These are phyloP conservation scores for Leccinum sublutescens DNA, from an alignment of 768 basidiomycete species.

Conservation along the genomic window DNA sequence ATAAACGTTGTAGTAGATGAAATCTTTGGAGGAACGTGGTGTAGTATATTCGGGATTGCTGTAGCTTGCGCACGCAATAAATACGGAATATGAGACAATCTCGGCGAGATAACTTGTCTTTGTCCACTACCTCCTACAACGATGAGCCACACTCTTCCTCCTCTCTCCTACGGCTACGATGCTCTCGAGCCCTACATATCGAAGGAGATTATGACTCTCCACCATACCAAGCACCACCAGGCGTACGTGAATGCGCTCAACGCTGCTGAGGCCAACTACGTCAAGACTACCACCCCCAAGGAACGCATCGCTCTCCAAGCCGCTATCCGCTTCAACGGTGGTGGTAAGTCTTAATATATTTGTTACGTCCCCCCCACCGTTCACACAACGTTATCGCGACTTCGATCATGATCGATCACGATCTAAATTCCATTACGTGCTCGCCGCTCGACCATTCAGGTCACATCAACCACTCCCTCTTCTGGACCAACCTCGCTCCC, in stretches of 20 bases:
- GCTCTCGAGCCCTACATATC: slow-evolving; percentile 95
- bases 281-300: slow-evolving; percentile 64
- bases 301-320: slow-evolving; percentile 85
- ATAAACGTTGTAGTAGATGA: not conserved
- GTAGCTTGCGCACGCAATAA: slow-evolving; percentile 4
- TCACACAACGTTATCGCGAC: slow-evolving; percentile 7
- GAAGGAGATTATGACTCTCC: slow-evolving; percentile 88
- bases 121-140: slow-evolving; percentile 21
- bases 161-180: slow-evolving; percentile 77
- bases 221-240: slow-evolving; percentile 95
- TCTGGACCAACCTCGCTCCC: slow-evolving; percentile 93
- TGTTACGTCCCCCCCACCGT: not conserved
- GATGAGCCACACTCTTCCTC: slow-evolving; percentile 58
- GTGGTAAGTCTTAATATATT: slow-evolving; percentile 53
- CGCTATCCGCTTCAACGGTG: slow-evolving; percentile 95
- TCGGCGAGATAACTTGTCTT: not conserved
- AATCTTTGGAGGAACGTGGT: not conserved
- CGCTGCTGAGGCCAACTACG: slow-evolving; percentile 78
- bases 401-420: slow-evolving; percentile 6
- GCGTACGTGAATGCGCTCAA: slow-evolving; percentile 92
- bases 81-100: slow-evolving; percentile 16
- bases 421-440: not conserved
- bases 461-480: slow-evolving; percentile 93
- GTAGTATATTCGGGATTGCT: not conserved
- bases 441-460: slow-evolving; percentile 37